Percentiles rank a stretch among this genome's conserved stretches.
phyloP scores from a whole-genome alignment of 2,329 filamentous ascomycete genomes.

The Penicillium fuscoglaucum region DNA sequence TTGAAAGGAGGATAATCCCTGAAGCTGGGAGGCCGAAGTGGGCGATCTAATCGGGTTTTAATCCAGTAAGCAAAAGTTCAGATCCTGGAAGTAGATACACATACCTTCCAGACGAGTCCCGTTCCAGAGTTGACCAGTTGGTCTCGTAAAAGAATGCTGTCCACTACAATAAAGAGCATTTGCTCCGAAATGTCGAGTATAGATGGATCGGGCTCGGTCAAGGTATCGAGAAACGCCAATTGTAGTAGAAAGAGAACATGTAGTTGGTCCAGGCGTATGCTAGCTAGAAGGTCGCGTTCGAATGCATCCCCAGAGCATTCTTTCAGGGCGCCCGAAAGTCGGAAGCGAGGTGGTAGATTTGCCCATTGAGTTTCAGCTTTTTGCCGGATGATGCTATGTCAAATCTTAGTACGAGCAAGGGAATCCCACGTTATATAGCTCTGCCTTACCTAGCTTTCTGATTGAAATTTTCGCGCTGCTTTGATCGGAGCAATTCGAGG shows the following conservation, averaged over 20 bases:
- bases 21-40: constrained; percentile 33
- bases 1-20: constrained; percentile 31
- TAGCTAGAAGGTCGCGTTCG: constrained; percentile 29
- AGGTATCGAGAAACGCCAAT: constrained; percentile 23
- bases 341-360: constrained; percentile 24
- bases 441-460: constrained; percentile 17
- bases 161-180: constrained; percentile 30
- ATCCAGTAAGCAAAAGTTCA: not conserved
- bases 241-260: constrained; percentile 30
- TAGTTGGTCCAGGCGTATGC: constrained; percentile 28
- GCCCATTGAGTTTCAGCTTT: constrained; percentile 26
- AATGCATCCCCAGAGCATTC: constrained; percentile 24
- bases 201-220: constrained; percentile 25
- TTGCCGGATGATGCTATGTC: constrained; percentile 19
- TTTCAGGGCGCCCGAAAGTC: constrained; percentile 22
- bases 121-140: constrained; percentile 31
- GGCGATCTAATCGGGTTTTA: constrained; percentile 20
- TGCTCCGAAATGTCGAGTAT: constrained; percentile 30
- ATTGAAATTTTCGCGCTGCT: constrained; percentile 20
- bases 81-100: too few species aligned
- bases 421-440: not conserved
- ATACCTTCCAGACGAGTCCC: constrained; percentile 31
- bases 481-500: constrained; percentile 27
- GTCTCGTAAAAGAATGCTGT: constrained; percentile 28
- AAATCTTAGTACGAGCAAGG: constrained; percentile 12